Conservation (phyloP, 768 basidiomycete genomes). For the Lentinula guzmanii region DNA sequence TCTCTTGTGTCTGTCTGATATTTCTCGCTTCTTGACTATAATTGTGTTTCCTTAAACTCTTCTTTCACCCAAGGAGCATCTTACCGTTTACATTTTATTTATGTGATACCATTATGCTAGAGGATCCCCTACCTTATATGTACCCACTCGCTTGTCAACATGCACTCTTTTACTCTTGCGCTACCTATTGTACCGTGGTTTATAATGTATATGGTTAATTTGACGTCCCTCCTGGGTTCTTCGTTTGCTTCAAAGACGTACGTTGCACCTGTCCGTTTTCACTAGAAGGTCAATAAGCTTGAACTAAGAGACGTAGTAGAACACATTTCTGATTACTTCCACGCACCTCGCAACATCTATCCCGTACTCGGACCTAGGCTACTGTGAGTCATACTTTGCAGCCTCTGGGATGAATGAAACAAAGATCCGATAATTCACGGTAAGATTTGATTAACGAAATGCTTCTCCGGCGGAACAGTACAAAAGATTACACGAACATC, state of each 20-base stretch:
- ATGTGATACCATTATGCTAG: slow-evolving; percentile 6
- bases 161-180: slow-evolving; percentile 4
- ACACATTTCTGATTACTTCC: too few species aligned
- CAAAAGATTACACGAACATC: too few species aligned
- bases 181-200: slow-evolving; percentile 2
- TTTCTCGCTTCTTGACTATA: neutral
- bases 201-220: slow-evolving; percentile 2
- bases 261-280: neutral
- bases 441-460: too few species aligned
- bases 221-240: neutral
- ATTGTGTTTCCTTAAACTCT: neutral
- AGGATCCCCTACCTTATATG: neutral
- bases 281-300: neutral
- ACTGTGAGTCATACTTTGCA: too few species aligned
- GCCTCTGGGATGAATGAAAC: too few species aligned
- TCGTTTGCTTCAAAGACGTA: neutral
- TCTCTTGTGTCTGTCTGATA: neutral
- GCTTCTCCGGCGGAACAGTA: too few species aligned
- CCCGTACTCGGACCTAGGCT: too few species aligned
- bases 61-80: neutral
- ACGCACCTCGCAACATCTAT: too few species aligned
- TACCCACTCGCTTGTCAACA: slow-evolving; percentile 3
- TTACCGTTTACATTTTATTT: neutral
- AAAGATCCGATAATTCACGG: too few species aligned
- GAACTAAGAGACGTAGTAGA: too few species aligned